A percentile compares a stretch with the other conserved stretches of the same genome.
Evolutionary conservation across 2,329 filamentous ascomycete genomes (phyloP).

Genomic region (Huntiella decipiens): DNA sequence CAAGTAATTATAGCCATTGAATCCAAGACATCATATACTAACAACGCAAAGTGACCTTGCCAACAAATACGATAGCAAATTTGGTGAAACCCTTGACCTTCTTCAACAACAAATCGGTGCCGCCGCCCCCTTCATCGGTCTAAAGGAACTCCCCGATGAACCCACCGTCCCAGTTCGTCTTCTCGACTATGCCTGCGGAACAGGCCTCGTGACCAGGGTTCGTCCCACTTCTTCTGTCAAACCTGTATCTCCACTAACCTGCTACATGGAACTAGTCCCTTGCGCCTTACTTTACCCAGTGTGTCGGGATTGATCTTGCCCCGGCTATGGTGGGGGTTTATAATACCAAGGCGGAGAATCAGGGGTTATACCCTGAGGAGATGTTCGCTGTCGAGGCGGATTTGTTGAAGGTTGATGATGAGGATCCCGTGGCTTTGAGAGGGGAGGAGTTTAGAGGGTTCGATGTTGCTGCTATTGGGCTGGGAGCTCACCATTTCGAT

Average conservation of each 20-base stretch:
- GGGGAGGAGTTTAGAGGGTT: conserved; percentile 47
- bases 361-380: conserved; percentile 27
- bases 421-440: conserved; percentile 35
- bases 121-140: conserved; percentile 41
- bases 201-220: conserved; percentile 46
- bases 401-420: conserved; percentile 27
- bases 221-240: conserved; percentile 13
- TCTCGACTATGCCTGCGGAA: conserved; percentile 62
- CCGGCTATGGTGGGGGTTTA: conserved; percentile 51
- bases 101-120: conserved; percentile 10
- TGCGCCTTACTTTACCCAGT: conserved; percentile 40
- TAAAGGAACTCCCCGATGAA: conserved; percentile 29
- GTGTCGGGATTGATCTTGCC: conserved; percentile 51
- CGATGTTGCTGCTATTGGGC: conserved; percentile 44
- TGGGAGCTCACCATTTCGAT: conserved; percentile 49
- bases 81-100: conserved; percentile 27
- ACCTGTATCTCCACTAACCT: neutral
- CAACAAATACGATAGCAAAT: conserved; percentile 3
- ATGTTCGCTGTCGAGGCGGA: conserved; percentile 41
- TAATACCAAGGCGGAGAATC: conserved; percentile 38
- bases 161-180: conserved; percentile 21
- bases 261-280: conserved; percentile 26
- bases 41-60: conserved; percentile 3
- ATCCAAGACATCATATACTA: neutral
- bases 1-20: conserved; percentile 1